phyloP scores from a whole-genome alignment of 139 green algal genomes.

The Pleodorina starrii region DNA sequence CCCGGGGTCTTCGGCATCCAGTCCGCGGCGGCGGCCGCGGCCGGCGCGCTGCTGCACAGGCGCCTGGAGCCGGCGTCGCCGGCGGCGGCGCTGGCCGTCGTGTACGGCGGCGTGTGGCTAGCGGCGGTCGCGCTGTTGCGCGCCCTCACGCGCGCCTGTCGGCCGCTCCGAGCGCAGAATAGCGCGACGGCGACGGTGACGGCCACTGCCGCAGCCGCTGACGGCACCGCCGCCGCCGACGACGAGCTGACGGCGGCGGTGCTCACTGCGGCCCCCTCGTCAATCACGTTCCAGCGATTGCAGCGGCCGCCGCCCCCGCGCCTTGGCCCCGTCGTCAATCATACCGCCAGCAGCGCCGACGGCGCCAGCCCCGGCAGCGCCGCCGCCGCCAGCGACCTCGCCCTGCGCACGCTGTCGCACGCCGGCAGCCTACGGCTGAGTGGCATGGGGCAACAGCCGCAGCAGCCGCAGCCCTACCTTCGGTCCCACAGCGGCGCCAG shows the following conservation, averaged over 20 bases:
- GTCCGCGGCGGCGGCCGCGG: not conserved
- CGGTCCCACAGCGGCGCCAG: conserved; percentile 5
- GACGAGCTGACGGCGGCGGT: not conserved
- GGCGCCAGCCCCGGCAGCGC: not conserved
- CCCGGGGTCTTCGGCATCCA: not conserved
- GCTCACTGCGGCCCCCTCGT: not conserved
- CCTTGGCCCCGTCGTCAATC: not conserved
- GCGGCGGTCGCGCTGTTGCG: not conserved
- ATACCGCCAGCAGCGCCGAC: not conserved
- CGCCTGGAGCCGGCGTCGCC: not conserved
- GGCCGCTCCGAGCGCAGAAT: not conserved
- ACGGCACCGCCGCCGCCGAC: not conserved
- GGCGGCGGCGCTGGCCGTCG: not conserved
- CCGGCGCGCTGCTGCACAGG: not conserved
- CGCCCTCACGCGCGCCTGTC: not conserved
- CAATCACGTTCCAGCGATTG: not conserved
- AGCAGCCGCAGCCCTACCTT: not conserved
- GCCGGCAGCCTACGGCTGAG: not conserved
- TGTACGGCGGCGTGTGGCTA: not conserved
- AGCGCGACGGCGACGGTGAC: not conserved
- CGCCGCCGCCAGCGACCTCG: not conserved
- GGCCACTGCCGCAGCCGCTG: not conserved
- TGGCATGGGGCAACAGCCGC: not conserved
- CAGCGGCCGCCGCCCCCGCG: not conserved
- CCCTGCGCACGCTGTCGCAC: not conserved